Percentiles rank a stretch among this genome's conserved stretches.
Conservation (phyloP, 129 eudicot genomes). For the Rutidosis leptorrhynchoides region DNA sequence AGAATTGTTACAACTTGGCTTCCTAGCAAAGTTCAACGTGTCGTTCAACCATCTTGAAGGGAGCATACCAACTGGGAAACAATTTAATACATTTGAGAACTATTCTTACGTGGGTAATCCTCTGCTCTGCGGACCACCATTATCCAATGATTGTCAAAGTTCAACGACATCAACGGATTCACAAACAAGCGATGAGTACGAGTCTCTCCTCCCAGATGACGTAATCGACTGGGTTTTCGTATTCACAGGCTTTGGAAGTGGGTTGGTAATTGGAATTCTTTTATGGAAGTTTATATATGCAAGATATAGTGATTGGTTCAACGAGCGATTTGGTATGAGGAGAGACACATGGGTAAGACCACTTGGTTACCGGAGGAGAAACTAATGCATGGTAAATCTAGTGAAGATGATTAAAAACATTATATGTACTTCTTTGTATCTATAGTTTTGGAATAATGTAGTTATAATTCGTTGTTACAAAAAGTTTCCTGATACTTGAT, state of each 20-base stretch:
- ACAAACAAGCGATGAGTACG: neutral
- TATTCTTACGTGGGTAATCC: conserved; percentile 17
- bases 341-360: no score
- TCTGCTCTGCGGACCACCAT: conserved; percentile 14
- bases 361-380: no score
- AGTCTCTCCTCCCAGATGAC: conserved; percentile 11
- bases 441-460: no score
- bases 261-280: conserved; percentile 9
- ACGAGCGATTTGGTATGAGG: neutral
- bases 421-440: no score
- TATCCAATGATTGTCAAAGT: neutral
- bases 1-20: neutral
- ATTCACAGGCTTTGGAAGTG: conserved; percentile 16
- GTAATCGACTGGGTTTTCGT: conserved; percentile 14
- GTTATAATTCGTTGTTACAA: no score
- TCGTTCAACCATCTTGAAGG: conserved; percentile 11
- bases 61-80: conserved; percentile 21
- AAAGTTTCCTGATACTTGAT: no score
- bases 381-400: no score
- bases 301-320: conserved; percentile 13
- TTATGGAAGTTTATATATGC: neutral
- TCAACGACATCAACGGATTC: neutral
- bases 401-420: no score
- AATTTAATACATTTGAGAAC: conserved; percentile 24
- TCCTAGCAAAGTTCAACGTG: neutral